Conservation (phyloP, 169 alveolate species). For the Plasmodium billcollinsi region DNA sequence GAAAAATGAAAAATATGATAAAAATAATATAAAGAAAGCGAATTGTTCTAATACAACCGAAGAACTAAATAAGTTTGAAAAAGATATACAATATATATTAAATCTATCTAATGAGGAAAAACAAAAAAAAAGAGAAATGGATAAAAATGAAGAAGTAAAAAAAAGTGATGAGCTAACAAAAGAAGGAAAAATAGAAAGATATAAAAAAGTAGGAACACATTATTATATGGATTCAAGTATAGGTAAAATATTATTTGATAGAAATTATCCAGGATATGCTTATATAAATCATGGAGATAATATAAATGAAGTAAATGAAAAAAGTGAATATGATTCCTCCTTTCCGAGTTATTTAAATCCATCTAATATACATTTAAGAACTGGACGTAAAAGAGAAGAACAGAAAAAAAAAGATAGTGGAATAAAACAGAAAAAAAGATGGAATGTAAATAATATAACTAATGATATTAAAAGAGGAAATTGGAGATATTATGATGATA, state of each 20-base stretch:
- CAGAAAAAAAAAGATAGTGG: slow-evolving; percentile 84
- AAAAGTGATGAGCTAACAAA: slow-evolving; percentile 9
- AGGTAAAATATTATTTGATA: slow-evolving; percentile 57
- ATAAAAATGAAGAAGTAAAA: neutral
- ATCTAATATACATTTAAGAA: slow-evolving; percentile 81
- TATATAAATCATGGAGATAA: slow-evolving; percentile 72
- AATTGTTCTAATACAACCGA: neutral
- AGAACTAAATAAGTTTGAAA: slow-evolving; percentile 10
- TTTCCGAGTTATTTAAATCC: slow-evolving; percentile 86
- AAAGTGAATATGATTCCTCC: slow-evolving; percentile 57
- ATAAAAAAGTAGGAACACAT: slow-evolving; percentile 69
- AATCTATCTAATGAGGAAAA: neutral
- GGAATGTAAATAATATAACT: slow-evolving; percentile 80
- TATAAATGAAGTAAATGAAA: slow-evolving; percentile 51
- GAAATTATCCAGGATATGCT: slow-evolving; percentile 72
- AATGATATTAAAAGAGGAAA: slow-evolving; percentile 89
- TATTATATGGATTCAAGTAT: slow-evolving; percentile 44
- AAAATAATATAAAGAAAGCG: neutral
- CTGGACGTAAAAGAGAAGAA: slow-evolving; percentile 85
- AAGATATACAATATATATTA: slow-evolving; percentile 3
- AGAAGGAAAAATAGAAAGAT: slow-evolving; percentile 49
- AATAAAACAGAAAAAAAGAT: slow-evolving; percentile 81
- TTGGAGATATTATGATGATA: slow-evolving; percentile 80
- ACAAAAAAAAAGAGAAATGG: neutral
- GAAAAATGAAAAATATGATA: neutral